A percentile compares a stretch with the other conserved stretches of the same genome.
Evolutionary conservation across 257 asterid genomes (phyloP).

Genomic region (Solanum pimpinellifolium): DNA sequence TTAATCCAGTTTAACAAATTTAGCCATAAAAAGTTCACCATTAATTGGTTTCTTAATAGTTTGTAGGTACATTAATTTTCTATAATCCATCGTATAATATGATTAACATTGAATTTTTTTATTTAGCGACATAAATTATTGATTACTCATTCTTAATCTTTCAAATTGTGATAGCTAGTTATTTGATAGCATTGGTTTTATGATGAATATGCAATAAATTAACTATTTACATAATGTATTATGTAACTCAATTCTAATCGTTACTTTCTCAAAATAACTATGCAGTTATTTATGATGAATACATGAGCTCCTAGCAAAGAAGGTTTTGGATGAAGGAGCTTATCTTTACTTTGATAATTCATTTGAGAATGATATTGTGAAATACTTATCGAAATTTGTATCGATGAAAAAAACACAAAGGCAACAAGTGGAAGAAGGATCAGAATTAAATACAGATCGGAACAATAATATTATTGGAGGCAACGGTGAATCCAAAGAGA

Average conservation of each 20-base stretch:
- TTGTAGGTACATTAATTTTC: no score
- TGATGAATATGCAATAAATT: background rate
- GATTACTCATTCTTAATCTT: background rate
- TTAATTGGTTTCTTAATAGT: no score
- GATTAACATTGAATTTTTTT: background rate
- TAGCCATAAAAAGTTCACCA: background rate
- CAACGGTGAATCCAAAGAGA: background rate
- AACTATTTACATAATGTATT: background rate
- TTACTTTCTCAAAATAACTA: no score
- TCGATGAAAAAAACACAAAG: no score
- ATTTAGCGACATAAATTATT: background rate
- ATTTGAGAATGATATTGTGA: background rate
- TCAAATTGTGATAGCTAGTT: background rate
- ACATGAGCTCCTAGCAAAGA: background rate
- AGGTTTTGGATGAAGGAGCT: background rate
- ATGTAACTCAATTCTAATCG: no score
- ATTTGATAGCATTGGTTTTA: no score
- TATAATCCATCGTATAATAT: no score
- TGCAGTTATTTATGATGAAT: background rate
- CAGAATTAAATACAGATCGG: background rate
- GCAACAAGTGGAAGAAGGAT: background rate
- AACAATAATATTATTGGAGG: background rate
- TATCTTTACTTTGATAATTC: no score
- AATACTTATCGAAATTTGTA: background rate
- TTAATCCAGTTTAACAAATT: no score